Evolutionary conservation across 164 flowering plant genomes (phyloP).

Genomic region (Liquidambar formosana): DNA sequence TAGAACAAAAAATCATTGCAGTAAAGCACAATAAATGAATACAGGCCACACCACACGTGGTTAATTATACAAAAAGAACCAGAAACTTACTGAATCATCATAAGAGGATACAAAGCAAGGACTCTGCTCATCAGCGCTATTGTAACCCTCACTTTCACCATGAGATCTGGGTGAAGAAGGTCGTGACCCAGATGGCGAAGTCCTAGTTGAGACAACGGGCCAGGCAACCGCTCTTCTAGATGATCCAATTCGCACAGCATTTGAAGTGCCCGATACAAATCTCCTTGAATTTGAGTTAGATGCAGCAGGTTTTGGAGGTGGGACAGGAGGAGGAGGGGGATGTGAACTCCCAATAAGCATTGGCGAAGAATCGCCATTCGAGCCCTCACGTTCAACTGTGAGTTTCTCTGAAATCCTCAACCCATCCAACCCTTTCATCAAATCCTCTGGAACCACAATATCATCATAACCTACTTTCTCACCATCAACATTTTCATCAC

Average conservation of each 20-base stretch:
- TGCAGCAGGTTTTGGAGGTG: constrained; percentile 70
- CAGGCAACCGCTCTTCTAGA: constrained; percentile 69
- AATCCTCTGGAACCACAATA: constrained; percentile 29
- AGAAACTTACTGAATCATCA: constrained; percentile 68
- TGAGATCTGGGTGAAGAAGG: constrained; percentile 93
- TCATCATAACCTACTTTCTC: constrained; percentile 40
- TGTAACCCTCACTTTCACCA: constrained; percentile 92
- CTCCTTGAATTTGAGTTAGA: constrained; percentile 52
- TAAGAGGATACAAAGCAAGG: constrained; percentile 71
- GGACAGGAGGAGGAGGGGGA: constrained; percentile 96
- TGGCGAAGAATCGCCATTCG: constrained; percentile 36
- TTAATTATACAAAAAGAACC: background rate
- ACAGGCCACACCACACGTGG: background rate
- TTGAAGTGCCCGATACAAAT: constrained; percentile 39
- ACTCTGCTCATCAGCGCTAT: constrained; percentile 96
- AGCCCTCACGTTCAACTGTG: constrained; percentile 38
- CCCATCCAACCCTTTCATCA: constrained; percentile 37
- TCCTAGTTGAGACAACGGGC: constrained; percentile 67
- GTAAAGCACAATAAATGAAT: background rate
- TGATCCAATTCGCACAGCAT: constrained; percentile 51
- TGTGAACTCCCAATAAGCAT: constrained; percentile 36
- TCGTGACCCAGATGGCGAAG: constrained; percentile 72
- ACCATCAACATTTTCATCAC: constrained; percentile 31
- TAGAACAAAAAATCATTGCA: background rate
- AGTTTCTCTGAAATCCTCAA: constrained; percentile 40